Conservation (phyloP, 164 flowering plant species). For the Nelumbo lutea region DNA sequence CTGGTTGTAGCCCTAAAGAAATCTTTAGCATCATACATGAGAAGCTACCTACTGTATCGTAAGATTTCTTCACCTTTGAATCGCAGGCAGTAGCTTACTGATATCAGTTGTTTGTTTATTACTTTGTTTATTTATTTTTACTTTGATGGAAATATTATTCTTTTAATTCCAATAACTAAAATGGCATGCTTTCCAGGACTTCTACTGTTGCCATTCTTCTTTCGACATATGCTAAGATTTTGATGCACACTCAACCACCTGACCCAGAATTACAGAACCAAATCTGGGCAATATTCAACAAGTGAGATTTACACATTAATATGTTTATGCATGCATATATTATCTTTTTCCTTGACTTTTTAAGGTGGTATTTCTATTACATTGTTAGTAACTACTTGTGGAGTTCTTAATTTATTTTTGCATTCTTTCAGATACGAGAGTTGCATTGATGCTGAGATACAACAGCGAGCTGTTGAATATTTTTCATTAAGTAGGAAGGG, state of each 20-base stretch:
- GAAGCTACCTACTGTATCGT: conserved; percentile 97
- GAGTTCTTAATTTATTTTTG: conserved; percentile 1
- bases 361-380: background rate
- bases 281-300: conserved; percentile 82
- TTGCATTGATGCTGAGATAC: conserved; percentile 96
- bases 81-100: background rate
- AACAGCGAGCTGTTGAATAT: conserved; percentile 96
- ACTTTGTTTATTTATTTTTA: no score
- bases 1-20: conserved; percentile 97
- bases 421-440: conserved; percentile 68
- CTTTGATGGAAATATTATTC: no score
- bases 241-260: conserved; percentile 94
- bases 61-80: conserved; percentile 28
- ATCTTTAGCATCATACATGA: conserved; percentile 79
- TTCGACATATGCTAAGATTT: conserved; percentile 94
- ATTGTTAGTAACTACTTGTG: background rate
- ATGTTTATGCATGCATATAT: background rate
- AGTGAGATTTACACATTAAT: conserved; percentile 39
- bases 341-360: background rate
- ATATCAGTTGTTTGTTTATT: background rate
- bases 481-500: conserved; percentile 83
- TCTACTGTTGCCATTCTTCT: conserved; percentile 84
- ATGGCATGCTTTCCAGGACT: conserved; percentile 41
- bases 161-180: background rate
- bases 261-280: conserved; percentile 82